Evolutionary conservation across 225 moss, liverwort and hornwort genomes (phyloP), one percentile per base, ranked within the genome.

Genomic region (Polytrichum formosum): DNA sequence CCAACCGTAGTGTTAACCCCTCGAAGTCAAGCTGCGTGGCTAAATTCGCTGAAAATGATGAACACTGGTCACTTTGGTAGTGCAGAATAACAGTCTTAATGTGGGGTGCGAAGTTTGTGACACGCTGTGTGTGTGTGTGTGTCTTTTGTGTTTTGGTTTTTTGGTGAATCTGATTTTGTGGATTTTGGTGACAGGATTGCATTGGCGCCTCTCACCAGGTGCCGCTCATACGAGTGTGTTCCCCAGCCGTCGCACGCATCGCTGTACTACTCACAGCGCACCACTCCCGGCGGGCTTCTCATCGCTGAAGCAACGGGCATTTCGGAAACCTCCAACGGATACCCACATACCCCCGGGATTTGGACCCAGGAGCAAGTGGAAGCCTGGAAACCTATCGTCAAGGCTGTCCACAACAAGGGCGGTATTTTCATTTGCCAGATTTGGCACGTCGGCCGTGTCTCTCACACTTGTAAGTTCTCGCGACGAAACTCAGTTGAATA

Each of bases 201-300:
- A 58, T 17, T 83, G 79, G 83, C 76, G 6, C 83, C 83, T 5
- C 76, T 83, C 18, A 76, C 76, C 25, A 76, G 83, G 67, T 79
- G 76, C 20, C 76, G 83, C 23, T 70, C 79, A 37, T 73, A 69
- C 56, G 67, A 60, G 5, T 54, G 54, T 17, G 23, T 83, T 56
- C 79, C 79, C 0, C 83, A 79, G 28, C 76, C 68, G 2, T 20
- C 58, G 8, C 73, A 83, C 67, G 76, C 64, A 0, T 66, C 69
- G 21, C 6, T 79, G 5, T 79, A 83, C 54, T 83, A 83, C 58
- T 30, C 66, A 26, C 83, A 83, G 28, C 76, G 83, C 1, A 29
- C 79, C 9, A 83, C 79, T 22, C 46, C 7, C 2, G 83, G 79
- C 26, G 79, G 83, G 1, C 37, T 83, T 26, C 67, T 83, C 16